Percentiles rank a stretch among this genome's conserved stretches.
phyloP scores from a whole-genome alignment of 2,329 filamentous ascomycete species.

The Cryoendolithus antarcticus region DNA sequence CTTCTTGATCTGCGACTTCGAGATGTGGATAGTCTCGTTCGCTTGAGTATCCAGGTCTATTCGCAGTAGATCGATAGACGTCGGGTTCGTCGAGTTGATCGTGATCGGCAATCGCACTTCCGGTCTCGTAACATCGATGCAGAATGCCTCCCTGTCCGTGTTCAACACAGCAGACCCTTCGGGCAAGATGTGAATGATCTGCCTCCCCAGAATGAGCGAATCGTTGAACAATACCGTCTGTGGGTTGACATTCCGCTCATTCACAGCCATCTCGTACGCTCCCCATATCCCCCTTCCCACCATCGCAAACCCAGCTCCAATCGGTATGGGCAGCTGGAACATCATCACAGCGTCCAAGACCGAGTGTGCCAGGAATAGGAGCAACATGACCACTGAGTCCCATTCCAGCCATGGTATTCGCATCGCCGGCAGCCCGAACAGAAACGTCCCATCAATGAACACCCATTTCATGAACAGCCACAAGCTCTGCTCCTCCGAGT shows the following conservation, averaged over 20 bases:
- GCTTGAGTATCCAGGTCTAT: slow-evolving; percentile 70
- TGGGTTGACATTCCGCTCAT: slow-evolving; percentile 88
- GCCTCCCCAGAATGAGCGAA: slow-evolving; percentile 86
- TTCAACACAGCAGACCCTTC: slow-evolving; percentile 87
- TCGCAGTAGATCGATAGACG: slow-evolving; percentile 74
- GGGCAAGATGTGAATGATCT: slow-evolving; percentile 94
- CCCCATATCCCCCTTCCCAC: slow-evolving; percentile 77
- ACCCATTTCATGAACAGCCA: slow-evolving; percentile 92
- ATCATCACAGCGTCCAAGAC: slow-evolving; percentile 74
- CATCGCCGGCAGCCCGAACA: slow-evolving; percentile 76
- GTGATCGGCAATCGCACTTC: slow-evolving; percentile 64
- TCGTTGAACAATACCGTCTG: slow-evolving; percentile 80
- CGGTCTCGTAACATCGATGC: slow-evolving; percentile 53
- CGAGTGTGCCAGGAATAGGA: slow-evolving; percentile 60
- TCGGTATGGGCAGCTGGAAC: slow-evolving; percentile 75
- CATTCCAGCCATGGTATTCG: slow-evolving; percentile 96
- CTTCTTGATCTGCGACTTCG: slow-evolving; percentile 59
- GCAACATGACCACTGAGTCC: slow-evolving; percentile 59
- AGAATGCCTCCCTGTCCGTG: slow-evolving; percentile 67
- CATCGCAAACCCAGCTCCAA: slow-evolving; percentile 59
- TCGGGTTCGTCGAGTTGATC: slow-evolving; percentile 86
- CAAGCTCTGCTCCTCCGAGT: slow-evolving; percentile 77
- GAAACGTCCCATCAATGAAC: slow-evolving; percentile 68
- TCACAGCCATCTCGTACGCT: slow-evolving; percentile 71
- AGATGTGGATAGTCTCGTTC: slow-evolving; percentile 69